These are phyloP conservation scores for Blastobotrys muscicola DNA, from an alignment of 805 yeast species.

Conservation along the genomic window DNA sequence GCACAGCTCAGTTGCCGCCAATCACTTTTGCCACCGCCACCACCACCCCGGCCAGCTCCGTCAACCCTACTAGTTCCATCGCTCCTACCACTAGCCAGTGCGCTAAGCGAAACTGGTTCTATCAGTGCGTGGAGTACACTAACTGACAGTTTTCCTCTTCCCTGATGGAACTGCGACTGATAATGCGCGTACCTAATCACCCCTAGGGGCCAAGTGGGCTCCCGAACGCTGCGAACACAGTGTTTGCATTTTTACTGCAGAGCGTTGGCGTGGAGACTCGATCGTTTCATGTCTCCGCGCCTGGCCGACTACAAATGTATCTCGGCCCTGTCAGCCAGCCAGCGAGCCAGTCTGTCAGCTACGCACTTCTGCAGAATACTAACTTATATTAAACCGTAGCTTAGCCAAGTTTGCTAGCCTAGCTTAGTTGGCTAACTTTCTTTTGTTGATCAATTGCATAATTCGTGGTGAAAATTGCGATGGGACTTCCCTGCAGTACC, in stretches of 20 bases:
- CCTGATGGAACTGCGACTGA: too few species aligned
- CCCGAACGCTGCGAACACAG: too few species aligned
- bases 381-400: too few species aligned
- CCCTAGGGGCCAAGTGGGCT: too few species aligned
- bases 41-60: background rate
- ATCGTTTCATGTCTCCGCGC: too few species aligned
- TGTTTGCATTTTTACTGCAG: slow-evolving; percentile 1
- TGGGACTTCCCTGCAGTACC: slow-evolving; percentile 1
- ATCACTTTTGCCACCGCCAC: slow-evolving; percentile 1
- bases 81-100: background rate
- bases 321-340: too few species aligned
- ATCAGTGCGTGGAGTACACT: slow-evolving; percentile 15
- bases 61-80: background rate
- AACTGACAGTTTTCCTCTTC: too few species aligned
- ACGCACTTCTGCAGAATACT: too few species aligned
- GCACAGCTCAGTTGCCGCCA: background rate
- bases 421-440: background rate
- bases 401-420: too few species aligned
- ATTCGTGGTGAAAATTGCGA: slow-evolving; percentile 2
- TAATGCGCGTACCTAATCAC: too few species aligned
- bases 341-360: too few species aligned
- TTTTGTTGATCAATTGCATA: background rate
- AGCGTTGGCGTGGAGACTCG: background rate
- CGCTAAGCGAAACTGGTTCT: slow-evolving; percentile 15
- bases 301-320: too few species aligned